Evolutionary conservation across 768 basidiomycete species (phyloP).

Genomic region (Gelatoporia subvermispora): DNA sequence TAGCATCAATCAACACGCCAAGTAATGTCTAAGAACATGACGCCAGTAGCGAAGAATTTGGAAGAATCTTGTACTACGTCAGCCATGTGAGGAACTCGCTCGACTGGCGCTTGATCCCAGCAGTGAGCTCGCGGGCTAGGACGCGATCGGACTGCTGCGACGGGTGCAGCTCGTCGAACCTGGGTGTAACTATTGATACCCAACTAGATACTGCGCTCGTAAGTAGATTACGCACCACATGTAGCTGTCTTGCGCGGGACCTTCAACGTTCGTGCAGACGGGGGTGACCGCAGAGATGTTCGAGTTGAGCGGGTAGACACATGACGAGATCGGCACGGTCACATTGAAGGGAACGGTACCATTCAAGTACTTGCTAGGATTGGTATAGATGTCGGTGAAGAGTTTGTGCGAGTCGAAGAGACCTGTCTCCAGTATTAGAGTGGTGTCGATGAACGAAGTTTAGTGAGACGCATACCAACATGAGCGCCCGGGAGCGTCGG

Average conservation of each 20-base stretch:
- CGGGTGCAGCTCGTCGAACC: conserved; percentile 56
- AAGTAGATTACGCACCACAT: conserved; percentile 41
- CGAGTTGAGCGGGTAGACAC: conserved; percentile 36
- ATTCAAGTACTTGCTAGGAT: conserved; percentile 51
- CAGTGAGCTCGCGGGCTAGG: conserved; percentile 47
- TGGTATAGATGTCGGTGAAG: conserved; percentile 51
- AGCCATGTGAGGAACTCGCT: conserved; percentile 34
- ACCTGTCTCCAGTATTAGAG: conserved; percentile 27
- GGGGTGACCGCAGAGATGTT: conserved; percentile 14
- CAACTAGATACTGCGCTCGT: neutral
- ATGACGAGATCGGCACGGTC: conserved; percentile 45
- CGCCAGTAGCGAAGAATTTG: too few relatives aligned
- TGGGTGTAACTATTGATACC: neutral
- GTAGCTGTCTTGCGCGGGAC: conserved; percentile 49
- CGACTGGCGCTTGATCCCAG: conserved; percentile 37
- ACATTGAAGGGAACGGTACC: conserved; percentile 57
- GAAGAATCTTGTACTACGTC: too few relatives aligned
- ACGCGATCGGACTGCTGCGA: conserved; percentile 56
- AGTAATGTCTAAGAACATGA: too few relatives aligned
- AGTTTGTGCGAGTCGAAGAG: conserved; percentile 57
- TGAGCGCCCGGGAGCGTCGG: conserved; percentile 38
- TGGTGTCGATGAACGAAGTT: conserved; percentile 48
- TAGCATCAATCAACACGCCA: too few relatives aligned
- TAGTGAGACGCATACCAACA: conserved; percentile 39
- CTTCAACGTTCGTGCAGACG: conserved; percentile 32